Evolutionary conservation across 768 basidiomycete genomes (phyloP).

Genomic region (Termitomyces sp.): DNA sequence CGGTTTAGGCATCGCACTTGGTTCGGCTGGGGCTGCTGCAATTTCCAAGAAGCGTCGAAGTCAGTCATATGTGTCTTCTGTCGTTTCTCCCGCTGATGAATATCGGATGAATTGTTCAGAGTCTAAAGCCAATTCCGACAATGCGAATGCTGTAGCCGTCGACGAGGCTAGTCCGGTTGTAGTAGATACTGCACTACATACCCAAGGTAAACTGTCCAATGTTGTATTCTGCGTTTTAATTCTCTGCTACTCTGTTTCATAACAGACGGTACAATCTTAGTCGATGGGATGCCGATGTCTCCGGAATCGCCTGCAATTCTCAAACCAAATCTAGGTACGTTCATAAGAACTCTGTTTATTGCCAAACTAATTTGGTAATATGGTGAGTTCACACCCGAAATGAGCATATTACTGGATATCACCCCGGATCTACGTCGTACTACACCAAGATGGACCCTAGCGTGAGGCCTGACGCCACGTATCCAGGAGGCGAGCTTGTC

Average conservation of each 20-base stretch:
- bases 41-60: background rate
- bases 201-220: background rate
- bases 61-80: background rate
- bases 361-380: background rate
- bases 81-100: background rate
- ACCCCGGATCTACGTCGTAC: background rate
- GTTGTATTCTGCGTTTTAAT: background rate
- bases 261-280: background rate
- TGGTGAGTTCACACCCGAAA: background rate
- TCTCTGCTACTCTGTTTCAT: background rate
- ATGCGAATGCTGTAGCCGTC: background rate
- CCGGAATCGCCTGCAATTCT: background rate
- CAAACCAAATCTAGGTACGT: background rate
- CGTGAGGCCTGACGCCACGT: background rate
- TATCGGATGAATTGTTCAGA: background rate
- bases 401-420: background rate
- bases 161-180: background rate
- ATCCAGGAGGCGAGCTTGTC: background rate
- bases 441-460: background rate
- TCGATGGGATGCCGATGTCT: background rate
- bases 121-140: background rate
- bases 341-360: no score
- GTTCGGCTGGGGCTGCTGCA: constrained; percentile 1
- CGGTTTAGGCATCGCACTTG: background rate
- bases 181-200: background rate